phyloP scores from a whole-genome alignment of 169 alveolate genomes.

The Neospora caninum region DNA sequence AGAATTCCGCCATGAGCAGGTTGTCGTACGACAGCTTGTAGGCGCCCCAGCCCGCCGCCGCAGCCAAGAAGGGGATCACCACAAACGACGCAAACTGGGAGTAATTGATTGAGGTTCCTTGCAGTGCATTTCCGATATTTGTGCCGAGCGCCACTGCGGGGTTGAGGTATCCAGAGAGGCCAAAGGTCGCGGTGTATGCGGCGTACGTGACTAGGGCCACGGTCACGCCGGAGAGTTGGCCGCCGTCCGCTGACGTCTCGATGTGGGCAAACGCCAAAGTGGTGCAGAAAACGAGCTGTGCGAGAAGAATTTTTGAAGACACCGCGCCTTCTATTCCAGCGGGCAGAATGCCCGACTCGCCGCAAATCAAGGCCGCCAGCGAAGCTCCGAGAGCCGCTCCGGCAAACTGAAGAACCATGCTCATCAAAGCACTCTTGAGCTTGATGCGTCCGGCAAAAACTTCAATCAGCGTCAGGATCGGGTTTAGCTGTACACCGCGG shows the following conservation, averaged over 20 bases:
- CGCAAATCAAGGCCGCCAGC: constrained; percentile 13
- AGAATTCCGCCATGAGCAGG: constrained; percentile 9
- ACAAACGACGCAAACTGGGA: constrained; percentile 4
- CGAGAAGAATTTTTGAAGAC: neutral
- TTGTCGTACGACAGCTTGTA: constrained; percentile 33
- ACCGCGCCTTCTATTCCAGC: constrained; percentile 16
- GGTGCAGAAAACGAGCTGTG: constrained; percentile 20
- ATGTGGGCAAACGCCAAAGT: constrained; percentile 20
- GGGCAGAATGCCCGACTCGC: constrained; percentile 10
- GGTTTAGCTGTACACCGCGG: constrained; percentile 1
- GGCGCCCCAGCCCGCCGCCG: constrained; percentile 33
- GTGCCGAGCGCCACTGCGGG: constrained; percentile 18
- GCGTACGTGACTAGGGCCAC: constrained; percentile 35
- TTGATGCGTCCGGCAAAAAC: neutral
- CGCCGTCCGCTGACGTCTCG: neutral
- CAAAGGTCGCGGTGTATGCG: constrained; percentile 23
- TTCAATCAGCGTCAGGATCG: neutral
- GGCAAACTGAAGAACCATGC: neutral
- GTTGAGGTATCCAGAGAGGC: constrained; percentile 38
- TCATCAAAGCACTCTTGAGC: neutral
- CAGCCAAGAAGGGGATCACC: constrained; percentile 20
- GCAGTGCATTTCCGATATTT: neutral
- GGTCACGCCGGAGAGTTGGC: constrained; percentile 15
- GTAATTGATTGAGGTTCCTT: neutral
- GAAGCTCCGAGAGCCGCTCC: constrained; percentile 14